Base-by-base conservation (phyloP, 352 stramenopile genomes). In the Detonula confervacea region DNA sequence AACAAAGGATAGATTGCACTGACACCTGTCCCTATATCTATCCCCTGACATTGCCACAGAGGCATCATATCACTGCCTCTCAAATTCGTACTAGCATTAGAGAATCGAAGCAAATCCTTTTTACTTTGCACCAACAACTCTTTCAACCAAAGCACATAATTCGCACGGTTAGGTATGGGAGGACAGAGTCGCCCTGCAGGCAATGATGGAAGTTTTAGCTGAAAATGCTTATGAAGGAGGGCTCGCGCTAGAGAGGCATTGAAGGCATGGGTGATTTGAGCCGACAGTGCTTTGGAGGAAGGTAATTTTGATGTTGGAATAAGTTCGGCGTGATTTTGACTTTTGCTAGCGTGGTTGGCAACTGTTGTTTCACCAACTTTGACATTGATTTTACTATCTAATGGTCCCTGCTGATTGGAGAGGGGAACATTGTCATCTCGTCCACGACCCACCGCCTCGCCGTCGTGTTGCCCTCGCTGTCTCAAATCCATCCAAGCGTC, bases 111-210 rank as follows among this genome's bases (percentile, higher is more conserved):
- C 52, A 80, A 55, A 25, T 80, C 91, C 88, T 1, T 72, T 60
- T 33, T 76, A 80, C 30, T 83, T 22, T 91, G 74, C 9, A 90
- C 63, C 16, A 98, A 81, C 60, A 98, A 86, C 59, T 98, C 91
- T 83, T 96, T 92, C 57, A 99, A 92, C 96, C 96, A 99, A 72
- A 96, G 95, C 9, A 98, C 79, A 83, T 98, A 98, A 90, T 98
- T 98, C 37, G 98, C 92, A 12, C 93, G 76, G 73, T 96, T 96
- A 4, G 95, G 76, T 72, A 99, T 93, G 11, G 97, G 96, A 47
- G 97, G 97, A 85, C 96, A 98, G 24, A 99, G 81, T 11, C 93
- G 91, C 72, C 97, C 92, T 25, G 95, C 91, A 4, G 96, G 96
- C 20, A 98, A 95, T 16, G 92, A 90, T 87, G 96, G 97, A 30